These are phyloP conservation scores for Puya raimondii DNA, from an alignment of 176 grass and related monocot genomes.

Conservation along the genomic window DNA sequence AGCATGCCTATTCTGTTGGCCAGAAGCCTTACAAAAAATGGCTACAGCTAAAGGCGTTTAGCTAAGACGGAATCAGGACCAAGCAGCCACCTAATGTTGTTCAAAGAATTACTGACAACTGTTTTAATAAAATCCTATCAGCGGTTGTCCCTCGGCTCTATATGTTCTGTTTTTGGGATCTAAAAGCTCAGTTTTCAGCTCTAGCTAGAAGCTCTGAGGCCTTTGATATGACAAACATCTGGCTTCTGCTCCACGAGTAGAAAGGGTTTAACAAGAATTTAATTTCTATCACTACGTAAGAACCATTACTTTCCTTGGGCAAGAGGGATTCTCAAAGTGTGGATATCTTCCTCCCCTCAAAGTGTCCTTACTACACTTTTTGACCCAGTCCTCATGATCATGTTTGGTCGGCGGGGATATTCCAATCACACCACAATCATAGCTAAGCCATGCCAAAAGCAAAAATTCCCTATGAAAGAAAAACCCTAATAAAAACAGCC, in stretches of 20 bases:
- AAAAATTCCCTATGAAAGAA: constrained; percentile 12
- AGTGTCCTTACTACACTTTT: constrained; percentile 16
- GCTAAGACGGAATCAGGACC: background rate
- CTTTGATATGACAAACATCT: no score
- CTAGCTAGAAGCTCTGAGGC: no score
- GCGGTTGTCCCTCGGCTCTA: no score
- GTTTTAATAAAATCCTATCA: no score
- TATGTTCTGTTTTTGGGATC: no score
- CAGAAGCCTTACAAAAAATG: no score
- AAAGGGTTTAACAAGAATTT: no score
- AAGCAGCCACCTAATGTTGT: no score
- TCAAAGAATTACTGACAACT: no score
- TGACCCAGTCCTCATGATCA: constrained; percentile 22
- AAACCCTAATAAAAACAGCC: background rate
- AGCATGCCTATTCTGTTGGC: no score
- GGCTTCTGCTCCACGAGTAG: no score
- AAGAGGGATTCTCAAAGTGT: constrained; percentile 25
- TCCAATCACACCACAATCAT: constrained; percentile 26
- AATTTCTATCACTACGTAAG: background rate
- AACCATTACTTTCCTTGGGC: constrained; percentile 36
- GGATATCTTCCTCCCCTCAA: constrained; percentile 26
- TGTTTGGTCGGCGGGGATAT: constrained; percentile 33
- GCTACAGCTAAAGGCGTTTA: background rate
- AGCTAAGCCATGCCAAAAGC: background rate
- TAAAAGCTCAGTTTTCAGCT: no score